Base-by-base conservation (phyloP, 1,284 basidiomycete genomes). In the Ceratobasidium sp. region DNA sequence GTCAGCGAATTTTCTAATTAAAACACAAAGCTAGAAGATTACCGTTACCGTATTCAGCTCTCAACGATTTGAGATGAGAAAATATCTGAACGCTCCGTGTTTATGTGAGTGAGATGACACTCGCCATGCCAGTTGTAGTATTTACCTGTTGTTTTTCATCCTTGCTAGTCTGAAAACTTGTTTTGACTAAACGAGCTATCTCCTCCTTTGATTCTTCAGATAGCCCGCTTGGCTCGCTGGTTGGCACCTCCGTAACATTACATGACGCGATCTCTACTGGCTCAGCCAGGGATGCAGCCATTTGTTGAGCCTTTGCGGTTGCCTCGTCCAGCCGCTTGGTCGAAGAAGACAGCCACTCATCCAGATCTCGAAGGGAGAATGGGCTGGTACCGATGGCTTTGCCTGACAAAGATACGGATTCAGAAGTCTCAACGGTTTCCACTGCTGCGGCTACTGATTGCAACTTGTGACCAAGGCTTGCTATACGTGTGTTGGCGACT, bases 401-500 rank as follows among this genome's bases (percentile, higher is more conserved):
- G 9, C 46, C 39, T 14, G 21, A 21, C 34, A 39, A n/a, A 30
- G 39, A 4, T 30, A 26, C 32, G 32, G 23, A 30, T 18, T 70
- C 43, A 12, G 28, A 16, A 16, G 53, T 34, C 48, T 18, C 53
- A 14, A 30, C 28, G 48, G 28, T 41, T 9, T 12, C 16, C 26
- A 43, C 26, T 14, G 67, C 55, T 39, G 53, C 12, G 1, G 67
- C 45, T 8, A 55, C 55, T n/a, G 39, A 18, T 16, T 58, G 67
- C 5, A 70, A 32, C n/a, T 46, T 48, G 26, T 39, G 34, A 32
- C 43, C 28, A 6, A 70, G 67, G 16, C 50, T 43, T 10, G n/a
- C 16, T 32, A 70, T 70, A 23, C 53, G 41, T n/a, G 55, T n/a
- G 36, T 70, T 70, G 3, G 53, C 55, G 16, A 43, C 30, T 46